These are phyloP conservation scores for Metschnikowia shivogae DNA, from an alignment of 805 yeast species.

Conservation along the genomic window DNA sequence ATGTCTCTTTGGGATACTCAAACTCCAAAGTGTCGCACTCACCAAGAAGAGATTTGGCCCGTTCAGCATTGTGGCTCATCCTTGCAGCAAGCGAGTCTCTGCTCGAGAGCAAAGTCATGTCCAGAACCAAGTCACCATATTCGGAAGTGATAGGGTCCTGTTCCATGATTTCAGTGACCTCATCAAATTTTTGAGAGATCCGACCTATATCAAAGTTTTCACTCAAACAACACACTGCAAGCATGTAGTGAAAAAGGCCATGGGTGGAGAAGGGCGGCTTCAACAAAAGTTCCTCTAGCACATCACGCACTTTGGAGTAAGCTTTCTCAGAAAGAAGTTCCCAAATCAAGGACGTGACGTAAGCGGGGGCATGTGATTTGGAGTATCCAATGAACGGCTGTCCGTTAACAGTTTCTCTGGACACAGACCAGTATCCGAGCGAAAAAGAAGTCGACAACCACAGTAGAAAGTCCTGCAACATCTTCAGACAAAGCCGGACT, in stretches of 20 bases:
- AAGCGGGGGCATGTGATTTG: slow-evolving; percentile 38
- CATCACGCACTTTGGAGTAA: slow-evolving; percentile 30
- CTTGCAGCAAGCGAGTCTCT: slow-evolving; percentile 12
- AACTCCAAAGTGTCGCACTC: slow-evolving; percentile 25
- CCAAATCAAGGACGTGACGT: slow-evolving; percentile 42
- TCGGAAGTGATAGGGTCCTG: slow-evolving; percentile 3
- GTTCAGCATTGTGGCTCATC: slow-evolving; percentile 7
- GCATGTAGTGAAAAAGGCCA: slow-evolving; percentile 37
- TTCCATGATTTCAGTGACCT: slow-evolving; percentile 4
- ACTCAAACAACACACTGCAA: slow-evolving; percentile 27
- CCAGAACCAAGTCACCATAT: slow-evolving; percentile 17
- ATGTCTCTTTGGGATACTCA: slow-evolving; percentile 21
- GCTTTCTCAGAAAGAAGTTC: slow-evolving; percentile 33
- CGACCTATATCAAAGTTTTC: slow-evolving; percentile 21
- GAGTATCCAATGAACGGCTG: slow-evolving; percentile 21
- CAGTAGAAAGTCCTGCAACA: slow-evolving; percentile 3
- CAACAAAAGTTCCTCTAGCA: slow-evolving; percentile 34
- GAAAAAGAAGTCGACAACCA: slow-evolving; percentile 1
- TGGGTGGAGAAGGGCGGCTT: slow-evolving; percentile 42
- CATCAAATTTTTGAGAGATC: slow-evolving; percentile 4
- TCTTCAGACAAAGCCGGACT: background rate
- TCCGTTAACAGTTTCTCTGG: background rate
- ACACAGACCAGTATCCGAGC: background rate
- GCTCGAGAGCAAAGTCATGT: slow-evolving; percentile 13
- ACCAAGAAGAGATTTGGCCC: slow-evolving; percentile 9